These are phyloP conservation scores for Pseudocercospora pini-densiflorae DNA, from an alignment of 2,329 filamentous ascomycete genomes.

Conservation along the genomic window DNA sequence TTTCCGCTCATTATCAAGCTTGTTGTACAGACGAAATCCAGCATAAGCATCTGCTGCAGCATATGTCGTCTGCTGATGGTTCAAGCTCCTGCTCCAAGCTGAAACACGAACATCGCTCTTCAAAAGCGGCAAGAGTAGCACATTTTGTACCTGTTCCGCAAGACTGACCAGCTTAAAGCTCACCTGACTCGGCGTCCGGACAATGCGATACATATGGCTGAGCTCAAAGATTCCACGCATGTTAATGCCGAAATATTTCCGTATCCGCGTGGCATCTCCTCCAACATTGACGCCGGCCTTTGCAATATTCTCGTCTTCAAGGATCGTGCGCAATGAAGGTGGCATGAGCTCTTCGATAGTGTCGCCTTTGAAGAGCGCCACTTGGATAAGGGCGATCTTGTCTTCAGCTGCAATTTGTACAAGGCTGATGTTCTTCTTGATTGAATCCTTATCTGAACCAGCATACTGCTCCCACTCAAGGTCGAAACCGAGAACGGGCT, in stretches of 20 bases:
- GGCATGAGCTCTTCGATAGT: slow-evolving; percentile 63
- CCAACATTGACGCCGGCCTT: slow-evolving; percentile 80
- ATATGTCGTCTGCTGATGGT: slow-evolving; percentile 69
- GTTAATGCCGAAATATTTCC: slow-evolving; percentile 67
- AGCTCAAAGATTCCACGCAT: slow-evolving; percentile 75
- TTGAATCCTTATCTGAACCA: slow-evolving; percentile 35
- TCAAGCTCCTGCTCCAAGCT: slow-evolving; percentile 72
- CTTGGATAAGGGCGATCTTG: slow-evolving; percentile 79
- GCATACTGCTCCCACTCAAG: slow-evolving; percentile 75
- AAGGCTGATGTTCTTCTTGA: slow-evolving; percentile 69
- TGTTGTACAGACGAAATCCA: slow-evolving; percentile 71
- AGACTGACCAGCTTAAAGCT: slow-evolving; percentile 71
- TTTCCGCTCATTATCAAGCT: slow-evolving; percentile 70
- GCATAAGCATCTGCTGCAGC: slow-evolving; percentile 86
- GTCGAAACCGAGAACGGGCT: slow-evolving; percentile 82
- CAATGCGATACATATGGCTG: slow-evolving; percentile 78
- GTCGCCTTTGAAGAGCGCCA: slow-evolving; percentile 61
- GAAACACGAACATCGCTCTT: slow-evolving; percentile 76
- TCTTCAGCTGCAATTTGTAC: slow-evolving; percentile 81
- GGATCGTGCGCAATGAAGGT: slow-evolving; percentile 70
- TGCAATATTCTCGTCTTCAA: slow-evolving; percentile 70
- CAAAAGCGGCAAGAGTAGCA: slow-evolving; percentile 73
- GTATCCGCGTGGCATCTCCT: slow-evolving; percentile 68
- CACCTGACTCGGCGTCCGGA: slow-evolving; percentile 66
- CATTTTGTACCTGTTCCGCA: slow-evolving; percentile 70